Evolutionary conservation across 805 yeast species (phyloP).

Genomic region (Lachancea thermotolerans): DNA sequence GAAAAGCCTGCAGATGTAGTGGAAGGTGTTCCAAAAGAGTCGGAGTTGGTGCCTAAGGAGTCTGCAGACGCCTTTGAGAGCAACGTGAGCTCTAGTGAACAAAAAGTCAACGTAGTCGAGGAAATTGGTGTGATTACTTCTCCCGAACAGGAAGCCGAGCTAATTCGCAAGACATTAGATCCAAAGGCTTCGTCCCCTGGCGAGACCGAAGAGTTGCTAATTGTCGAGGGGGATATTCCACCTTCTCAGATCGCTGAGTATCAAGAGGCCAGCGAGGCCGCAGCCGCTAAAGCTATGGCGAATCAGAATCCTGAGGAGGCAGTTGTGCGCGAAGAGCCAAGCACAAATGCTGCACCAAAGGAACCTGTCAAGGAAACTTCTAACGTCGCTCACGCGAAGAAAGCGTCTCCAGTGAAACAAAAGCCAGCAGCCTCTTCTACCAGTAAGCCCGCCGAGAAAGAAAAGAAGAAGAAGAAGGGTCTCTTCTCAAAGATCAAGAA

Average conservation of each 20-base stretch:
- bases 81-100: constrained; percentile 1
- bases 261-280: constrained; percentile 7
- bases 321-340: constrained; percentile 6
- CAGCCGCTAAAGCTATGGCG: constrained; percentile 30
- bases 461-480: constrained; percentile 20
- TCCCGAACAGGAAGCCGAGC: constrained; percentile 10
- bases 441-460: constrained; percentile 1
- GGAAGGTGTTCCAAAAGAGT: constrained; percentile 1
- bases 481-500: constrained; percentile 20
- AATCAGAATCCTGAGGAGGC: constrained; percentile 35
- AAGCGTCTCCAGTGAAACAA: constrained; percentile 4
- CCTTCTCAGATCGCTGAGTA: constrained; percentile 6
- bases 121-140: constrained; percentile 10
- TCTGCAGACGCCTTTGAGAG: constrained; percentile 4
- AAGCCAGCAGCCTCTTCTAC: constrained; percentile 4
- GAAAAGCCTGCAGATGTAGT: constrained; percentile 2
- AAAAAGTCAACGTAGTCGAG: constrained; percentile 1
- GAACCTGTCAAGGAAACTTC: constrained; percentile 7
- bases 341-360: neutral
- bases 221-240: constrained; percentile 6
- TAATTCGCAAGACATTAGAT: constrained; percentile 11
- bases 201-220: constrained; percentile 8
- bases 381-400: constrained; percentile 3
- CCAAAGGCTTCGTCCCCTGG: constrained; percentile 13
- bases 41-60: constrained; percentile 3